A percentile compares a stretch with the other conserved stretches of the same genome.
Conservation (phyloP, 2,329 filamentous ascomycete genomes). For the Nectriaceae sp. region DNA sequence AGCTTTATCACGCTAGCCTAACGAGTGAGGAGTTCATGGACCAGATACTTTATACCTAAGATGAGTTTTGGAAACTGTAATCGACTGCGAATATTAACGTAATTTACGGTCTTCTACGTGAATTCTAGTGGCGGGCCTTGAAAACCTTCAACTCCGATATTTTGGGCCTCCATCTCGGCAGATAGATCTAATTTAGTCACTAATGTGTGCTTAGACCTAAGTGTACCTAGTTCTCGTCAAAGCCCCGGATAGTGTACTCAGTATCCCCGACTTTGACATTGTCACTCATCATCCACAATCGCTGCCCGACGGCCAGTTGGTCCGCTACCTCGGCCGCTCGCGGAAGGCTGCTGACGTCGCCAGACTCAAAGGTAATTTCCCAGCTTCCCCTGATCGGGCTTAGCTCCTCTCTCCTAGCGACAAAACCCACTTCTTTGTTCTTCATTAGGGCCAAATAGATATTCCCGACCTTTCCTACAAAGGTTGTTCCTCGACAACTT, state of each 20-base stretch:
- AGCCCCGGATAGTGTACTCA: background rate
- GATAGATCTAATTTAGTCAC: no score
- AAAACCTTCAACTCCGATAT: no score
- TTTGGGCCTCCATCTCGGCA: no score
- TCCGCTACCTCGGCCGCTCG: background rate
- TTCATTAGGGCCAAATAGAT: constrained; percentile 19
- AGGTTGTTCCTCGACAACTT: constrained; percentile 16
- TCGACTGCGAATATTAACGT: no score
- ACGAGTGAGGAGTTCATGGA: no score
- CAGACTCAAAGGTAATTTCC: background rate
- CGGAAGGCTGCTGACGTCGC: background rate
- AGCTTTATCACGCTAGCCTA: no score
- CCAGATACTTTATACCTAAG: no score
- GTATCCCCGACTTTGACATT: background rate
- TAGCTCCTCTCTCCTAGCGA: background rate
- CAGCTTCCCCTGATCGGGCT: no score
- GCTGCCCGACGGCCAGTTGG: background rate
- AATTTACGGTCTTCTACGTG: no score
- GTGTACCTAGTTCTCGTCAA: background rate
- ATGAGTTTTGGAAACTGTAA: no score
- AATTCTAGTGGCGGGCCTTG: no score
- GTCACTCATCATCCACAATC: background rate
- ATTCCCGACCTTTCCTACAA: constrained; percentile 19
- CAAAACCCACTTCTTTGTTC: background rate
- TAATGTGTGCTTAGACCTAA: no score